Conservation (phyloP, 345 rosid species). For the Citrus unshiu region DNA sequence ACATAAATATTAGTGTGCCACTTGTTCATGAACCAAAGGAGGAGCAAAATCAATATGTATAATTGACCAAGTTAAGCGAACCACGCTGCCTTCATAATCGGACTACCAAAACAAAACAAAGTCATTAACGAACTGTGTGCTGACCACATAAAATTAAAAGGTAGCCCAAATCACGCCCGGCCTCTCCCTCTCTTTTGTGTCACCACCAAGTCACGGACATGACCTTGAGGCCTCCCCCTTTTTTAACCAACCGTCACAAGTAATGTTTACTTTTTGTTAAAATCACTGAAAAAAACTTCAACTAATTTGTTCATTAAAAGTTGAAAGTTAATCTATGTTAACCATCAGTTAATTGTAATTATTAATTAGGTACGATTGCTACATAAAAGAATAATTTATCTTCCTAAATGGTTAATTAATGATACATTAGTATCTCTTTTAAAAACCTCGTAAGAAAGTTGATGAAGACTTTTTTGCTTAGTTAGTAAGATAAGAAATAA, state of each 20-base stretch:
- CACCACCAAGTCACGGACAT: neutral
- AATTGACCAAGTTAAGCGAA: neutral
- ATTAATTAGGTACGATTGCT: neutral
- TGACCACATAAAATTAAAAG: neutral
- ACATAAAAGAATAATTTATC: too few species aligned
- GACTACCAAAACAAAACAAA: neutral
- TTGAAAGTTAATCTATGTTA: neutral
- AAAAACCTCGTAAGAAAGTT: too few species aligned
- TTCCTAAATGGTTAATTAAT: too few species aligned
- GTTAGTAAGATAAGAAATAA: too few species aligned
- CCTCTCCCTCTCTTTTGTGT: neutral
- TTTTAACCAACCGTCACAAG: neutral
- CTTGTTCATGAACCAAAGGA: too few species aligned
- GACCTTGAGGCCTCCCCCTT: neutral
- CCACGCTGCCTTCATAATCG: neutral
- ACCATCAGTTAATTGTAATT: too few species aligned
- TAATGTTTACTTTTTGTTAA: neutral
- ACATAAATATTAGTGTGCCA: too few species aligned
- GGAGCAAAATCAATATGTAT: too few species aligned
- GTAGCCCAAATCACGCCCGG: neutral
- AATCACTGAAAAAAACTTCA: too few species aligned
- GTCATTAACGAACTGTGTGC: neutral
- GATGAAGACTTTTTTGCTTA: too few species aligned
- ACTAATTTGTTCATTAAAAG: neutral
- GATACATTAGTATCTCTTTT: too few species aligned